Conservation (phyloP, 345 rosid genomes). For the Eucalyptus cladocalyx region DNA sequence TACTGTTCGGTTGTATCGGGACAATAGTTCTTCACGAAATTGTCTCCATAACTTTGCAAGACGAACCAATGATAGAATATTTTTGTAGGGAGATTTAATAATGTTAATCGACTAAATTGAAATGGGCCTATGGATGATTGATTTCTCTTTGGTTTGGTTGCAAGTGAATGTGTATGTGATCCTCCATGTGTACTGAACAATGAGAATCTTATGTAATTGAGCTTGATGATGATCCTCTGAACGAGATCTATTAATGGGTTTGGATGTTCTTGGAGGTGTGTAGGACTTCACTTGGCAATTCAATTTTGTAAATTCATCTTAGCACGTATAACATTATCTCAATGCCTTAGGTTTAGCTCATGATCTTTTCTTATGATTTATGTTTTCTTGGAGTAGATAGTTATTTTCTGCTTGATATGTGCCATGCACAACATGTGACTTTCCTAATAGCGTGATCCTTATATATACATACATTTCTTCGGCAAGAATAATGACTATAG, state of each 20-base stretch:
- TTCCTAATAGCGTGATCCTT: fast-evolving
- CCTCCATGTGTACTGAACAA: fast-evolving
- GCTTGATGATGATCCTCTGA: background rate
- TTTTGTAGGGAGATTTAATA: background rate
- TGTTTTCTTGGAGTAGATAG: too few relatives aligned
- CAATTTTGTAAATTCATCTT: background rate
- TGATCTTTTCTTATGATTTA: background rate
- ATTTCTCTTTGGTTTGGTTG: background rate
- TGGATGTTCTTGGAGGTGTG: background rate
- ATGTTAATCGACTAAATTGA: background rate
- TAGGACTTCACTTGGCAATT: background rate
- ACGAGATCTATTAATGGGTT: background rate
- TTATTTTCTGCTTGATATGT: too few relatives aligned
- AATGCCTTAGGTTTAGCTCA: background rate
- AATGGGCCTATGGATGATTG: background rate
- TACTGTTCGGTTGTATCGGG: fast-evolving
- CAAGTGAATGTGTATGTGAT: background rate
- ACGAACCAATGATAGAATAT: background rate
- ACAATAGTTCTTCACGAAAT: background rate
- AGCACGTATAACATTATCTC: background rate
- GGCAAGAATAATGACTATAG: too few relatives aligned
- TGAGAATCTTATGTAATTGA: background rate
- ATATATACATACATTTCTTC: too few relatives aligned
- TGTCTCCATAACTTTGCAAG: background rate
- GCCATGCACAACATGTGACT: too few relatives aligned